These are phyloP conservation scores for Tuber umbilicatum DNA, from an alignment of 495 filamentous ascomycete species.

Conservation along the genomic window DNA sequence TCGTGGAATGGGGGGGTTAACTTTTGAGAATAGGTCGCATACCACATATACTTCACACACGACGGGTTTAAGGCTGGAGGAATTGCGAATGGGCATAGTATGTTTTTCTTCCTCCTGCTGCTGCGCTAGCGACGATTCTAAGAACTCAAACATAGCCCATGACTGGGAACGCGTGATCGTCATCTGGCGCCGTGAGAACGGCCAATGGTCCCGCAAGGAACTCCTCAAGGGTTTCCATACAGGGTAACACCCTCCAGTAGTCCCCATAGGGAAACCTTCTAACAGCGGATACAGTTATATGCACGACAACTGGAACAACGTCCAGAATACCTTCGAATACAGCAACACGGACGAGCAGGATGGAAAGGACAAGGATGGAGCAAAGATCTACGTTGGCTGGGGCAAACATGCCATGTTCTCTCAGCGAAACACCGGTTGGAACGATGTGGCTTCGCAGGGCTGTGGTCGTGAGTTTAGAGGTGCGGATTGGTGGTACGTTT, in stretches of 20 bases:
- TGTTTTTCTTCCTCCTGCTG: too few relatives aligned
- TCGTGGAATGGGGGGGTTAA: neutral
- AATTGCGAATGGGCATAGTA: conserved; percentile 35
- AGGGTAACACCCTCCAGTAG: conserved; percentile 17
- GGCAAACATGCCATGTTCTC: conserved; percentile 39
- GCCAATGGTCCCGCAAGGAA: conserved; percentile 24
- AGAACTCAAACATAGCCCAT: conserved; percentile 11
- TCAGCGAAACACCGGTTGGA: conserved; percentile 32
- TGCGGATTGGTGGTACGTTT: conserved; percentile 24
- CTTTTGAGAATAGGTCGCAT: conserved; percentile 14
- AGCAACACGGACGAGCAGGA: conserved; percentile 22
- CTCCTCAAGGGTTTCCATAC: conserved; percentile 34
- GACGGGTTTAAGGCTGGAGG: conserved; percentile 30
- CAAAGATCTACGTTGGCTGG: conserved; percentile 40
- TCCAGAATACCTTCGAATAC: conserved; percentile 32
- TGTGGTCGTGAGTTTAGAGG: conserved; percentile 32
- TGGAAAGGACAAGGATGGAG: conserved; percentile 28
- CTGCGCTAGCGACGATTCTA: neutral
- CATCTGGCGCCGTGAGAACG: conserved; percentile 31
- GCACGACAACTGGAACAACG: conserved; percentile 18
- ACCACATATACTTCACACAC: conserved; percentile 32
- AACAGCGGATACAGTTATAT: conserved; percentile 10
- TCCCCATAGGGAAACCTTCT: too few relatives aligned
- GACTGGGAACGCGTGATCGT: conserved; percentile 38
- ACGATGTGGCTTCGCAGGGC: conserved; percentile 28